Percentiles rank a stretch among this genome's conserved stretches.
phyloP scores from a whole-genome alignment of 192 early-diverging fungal genomes.

The Kickxella alabastrina region DNA sequence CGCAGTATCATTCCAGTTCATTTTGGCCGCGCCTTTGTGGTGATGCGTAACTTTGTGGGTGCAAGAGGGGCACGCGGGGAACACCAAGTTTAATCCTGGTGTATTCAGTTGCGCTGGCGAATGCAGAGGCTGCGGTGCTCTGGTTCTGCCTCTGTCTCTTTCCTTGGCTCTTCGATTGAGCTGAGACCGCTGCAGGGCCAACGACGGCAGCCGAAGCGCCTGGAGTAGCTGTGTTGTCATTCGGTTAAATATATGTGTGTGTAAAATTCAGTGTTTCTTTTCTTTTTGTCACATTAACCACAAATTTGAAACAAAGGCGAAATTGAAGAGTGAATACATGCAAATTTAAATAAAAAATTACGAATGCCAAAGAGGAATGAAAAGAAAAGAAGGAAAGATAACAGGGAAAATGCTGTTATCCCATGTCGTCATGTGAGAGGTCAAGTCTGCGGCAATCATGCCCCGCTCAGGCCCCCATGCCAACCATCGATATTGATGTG shows the following conservation, averaged over 20 bases:
- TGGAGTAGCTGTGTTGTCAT: background rate
- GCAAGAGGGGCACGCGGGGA: constrained; percentile 7
- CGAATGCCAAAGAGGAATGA: background rate
- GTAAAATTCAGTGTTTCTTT: no score
- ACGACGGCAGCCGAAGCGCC: constrained; percentile 1
- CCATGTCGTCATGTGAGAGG: no score
- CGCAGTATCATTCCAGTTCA: background rate
- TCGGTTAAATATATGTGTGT: background rate
- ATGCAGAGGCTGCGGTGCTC: no score
- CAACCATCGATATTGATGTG: no score
- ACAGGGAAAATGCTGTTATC: background rate
- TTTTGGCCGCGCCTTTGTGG: background rate
- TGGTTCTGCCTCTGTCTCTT: background rate
- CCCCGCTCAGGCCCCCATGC: no score
- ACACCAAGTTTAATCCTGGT: constrained; percentile 1
- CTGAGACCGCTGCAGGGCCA: background rate
- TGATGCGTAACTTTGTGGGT: constrained; percentile 1
- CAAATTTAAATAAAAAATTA: background rate
- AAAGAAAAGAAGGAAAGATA: background rate
- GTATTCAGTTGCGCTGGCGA: no score
- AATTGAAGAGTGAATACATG: no score
- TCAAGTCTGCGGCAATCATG: no score
- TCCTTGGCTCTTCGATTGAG: background rate
- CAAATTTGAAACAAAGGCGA: background rate
- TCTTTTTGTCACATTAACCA: background rate